Evolutionary conservation across 2,329 filamentous ascomycete species (phyloP).

Genomic region (Claviceps lovelessii): DNA sequence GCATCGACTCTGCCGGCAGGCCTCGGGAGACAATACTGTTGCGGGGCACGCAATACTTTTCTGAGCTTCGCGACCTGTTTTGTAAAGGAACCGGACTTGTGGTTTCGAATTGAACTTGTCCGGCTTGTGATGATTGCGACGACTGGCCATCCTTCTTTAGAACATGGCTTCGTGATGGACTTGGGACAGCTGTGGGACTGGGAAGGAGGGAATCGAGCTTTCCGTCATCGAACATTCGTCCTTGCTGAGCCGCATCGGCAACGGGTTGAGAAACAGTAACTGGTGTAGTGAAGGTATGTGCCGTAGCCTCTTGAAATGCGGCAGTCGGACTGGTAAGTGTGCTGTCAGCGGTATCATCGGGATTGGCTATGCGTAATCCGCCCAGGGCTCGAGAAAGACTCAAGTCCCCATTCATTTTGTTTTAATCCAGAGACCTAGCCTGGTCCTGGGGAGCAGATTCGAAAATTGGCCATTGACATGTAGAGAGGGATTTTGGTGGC

Average conservation of each 20-base stretch:
- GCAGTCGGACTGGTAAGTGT: conserved; percentile 5
- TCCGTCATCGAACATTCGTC: neutral
- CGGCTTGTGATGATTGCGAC: conserved; percentile 5
- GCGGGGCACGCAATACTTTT: conserved; percentile 1
- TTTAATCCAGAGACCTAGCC: conserved; percentile 11
- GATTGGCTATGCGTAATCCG: conserved; percentile 91
- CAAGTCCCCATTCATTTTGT: conserved; percentile 76
- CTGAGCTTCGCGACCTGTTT: conserved; percentile 57
- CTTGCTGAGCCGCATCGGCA: neutral
- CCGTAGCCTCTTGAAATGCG: conserved; percentile 11
- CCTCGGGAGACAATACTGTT: conserved; percentile 15
- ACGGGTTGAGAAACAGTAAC: conserved; percentile 3
- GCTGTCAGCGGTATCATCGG: conserved; percentile 51
- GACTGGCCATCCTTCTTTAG: conserved; percentile 6
- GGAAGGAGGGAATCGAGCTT: neutral
- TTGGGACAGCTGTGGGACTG: neutral
- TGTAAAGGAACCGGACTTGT: conserved; percentile 55
- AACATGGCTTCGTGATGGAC: conserved; percentile 5
- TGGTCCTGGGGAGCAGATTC: conserved; percentile 12
- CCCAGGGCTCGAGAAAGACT: conserved; percentile 86
- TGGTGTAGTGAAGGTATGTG: conserved; percentile 6
- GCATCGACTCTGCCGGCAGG: conserved; percentile 17
- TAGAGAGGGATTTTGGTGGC: conserved; percentile 2
- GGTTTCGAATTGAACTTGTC: conserved; percentile 38
- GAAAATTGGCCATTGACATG: neutral